phyloP scores from a whole-genome alignment of 1,284 basidiomycete species.

The Tylopilus orsonianus region DNA sequence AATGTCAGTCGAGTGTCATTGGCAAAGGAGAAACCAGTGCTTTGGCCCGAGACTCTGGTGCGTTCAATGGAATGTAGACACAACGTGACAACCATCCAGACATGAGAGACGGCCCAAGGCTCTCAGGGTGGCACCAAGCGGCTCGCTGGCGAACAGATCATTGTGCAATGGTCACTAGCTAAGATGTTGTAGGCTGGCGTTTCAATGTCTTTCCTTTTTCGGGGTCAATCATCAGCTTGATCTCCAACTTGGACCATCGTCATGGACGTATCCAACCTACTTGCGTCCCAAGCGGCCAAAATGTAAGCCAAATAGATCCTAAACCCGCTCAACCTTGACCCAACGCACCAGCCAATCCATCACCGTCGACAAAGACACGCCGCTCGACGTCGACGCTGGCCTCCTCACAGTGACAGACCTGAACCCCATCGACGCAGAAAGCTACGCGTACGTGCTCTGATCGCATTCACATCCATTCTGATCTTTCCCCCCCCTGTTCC shows the following conservation, averaged over 20 bases:
- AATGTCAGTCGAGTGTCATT: too few species aligned
- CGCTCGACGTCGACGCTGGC: conserved; percentile 82
- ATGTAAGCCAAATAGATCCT: conserved; percentile 42
- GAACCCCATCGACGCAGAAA: conserved; percentile 80
- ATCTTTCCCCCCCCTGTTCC: neutral
- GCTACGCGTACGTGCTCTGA: conserved; percentile 60
- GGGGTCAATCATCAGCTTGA: neutral
- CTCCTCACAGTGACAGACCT: conserved; percentile 85
- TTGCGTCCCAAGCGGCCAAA: conserved; percentile 68
- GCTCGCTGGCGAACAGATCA: too few species aligned
- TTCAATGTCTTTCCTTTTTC: conserved; percentile 12
- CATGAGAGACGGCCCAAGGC: too few species aligned
- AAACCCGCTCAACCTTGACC: neutral
- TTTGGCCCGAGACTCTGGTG: too few species aligned
- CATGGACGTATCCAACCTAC: conserved; percentile 81
- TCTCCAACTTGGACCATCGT: neutral
- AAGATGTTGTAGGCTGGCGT: too few species aligned
- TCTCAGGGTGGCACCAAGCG: too few species aligned
- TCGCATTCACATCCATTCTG: neutral
- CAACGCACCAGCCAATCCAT: conserved; percentile 56
- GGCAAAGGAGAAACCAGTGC: too few species aligned
- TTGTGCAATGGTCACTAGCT: too few species aligned
- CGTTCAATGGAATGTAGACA: too few species aligned
- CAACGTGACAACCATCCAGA: too few species aligned
- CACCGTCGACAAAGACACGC: conserved; percentile 75